Conservation (phyloP, 352 stramenopile species). For the Globisporangium apiculatum region DNA sequence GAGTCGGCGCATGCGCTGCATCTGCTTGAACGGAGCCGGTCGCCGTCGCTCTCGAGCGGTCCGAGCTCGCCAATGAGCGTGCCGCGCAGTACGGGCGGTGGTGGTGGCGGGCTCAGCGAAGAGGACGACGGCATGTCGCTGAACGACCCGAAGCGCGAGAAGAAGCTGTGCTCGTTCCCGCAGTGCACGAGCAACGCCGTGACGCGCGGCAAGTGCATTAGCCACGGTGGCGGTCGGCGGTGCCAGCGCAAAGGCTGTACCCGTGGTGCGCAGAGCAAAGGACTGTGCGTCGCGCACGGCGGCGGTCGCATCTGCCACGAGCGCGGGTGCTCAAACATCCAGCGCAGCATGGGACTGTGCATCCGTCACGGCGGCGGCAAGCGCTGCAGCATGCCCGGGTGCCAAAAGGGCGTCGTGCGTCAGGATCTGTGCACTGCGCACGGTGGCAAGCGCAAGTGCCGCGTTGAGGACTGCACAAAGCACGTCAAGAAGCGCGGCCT, state of each 20-base stretch:
- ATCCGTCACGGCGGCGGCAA: constrained; percentile 83
- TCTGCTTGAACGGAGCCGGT: constrained; percentile 31
- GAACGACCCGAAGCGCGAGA: constrained; percentile 33
- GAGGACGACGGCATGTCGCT: constrained; percentile 9
- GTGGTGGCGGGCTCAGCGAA: constrained; percentile 9
- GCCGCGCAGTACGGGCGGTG: background rate
- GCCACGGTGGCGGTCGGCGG: constrained; percentile 66
- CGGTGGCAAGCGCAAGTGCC: constrained; percentile 80
- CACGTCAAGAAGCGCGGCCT: constrained; percentile 84
- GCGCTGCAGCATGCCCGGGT: constrained; percentile 71
- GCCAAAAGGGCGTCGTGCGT: constrained; percentile 79
- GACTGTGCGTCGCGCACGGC: constrained; percentile 76
- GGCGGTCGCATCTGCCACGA: constrained; percentile 75
- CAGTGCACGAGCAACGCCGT: constrained; percentile 72
- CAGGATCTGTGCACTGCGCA: constrained; percentile 84
- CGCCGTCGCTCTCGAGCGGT: constrained; percentile 12
- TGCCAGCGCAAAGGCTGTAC: constrained; percentile 82
- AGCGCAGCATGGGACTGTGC: constrained; percentile 78
- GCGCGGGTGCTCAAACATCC: constrained; percentile 79
- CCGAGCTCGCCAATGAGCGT: constrained; percentile 12
- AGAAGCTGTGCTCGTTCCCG: constrained; percentile 73
- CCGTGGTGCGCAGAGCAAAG: constrained; percentile 73
- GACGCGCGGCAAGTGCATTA: constrained; percentile 76
- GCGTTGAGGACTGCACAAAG: constrained; percentile 73
- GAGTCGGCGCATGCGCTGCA: constrained; percentile 57